These are phyloP conservation scores for Chrysanthemum makinoi DNA, from an alignment of 129 eudicot genomes.

Conservation along the genomic window DNA sequence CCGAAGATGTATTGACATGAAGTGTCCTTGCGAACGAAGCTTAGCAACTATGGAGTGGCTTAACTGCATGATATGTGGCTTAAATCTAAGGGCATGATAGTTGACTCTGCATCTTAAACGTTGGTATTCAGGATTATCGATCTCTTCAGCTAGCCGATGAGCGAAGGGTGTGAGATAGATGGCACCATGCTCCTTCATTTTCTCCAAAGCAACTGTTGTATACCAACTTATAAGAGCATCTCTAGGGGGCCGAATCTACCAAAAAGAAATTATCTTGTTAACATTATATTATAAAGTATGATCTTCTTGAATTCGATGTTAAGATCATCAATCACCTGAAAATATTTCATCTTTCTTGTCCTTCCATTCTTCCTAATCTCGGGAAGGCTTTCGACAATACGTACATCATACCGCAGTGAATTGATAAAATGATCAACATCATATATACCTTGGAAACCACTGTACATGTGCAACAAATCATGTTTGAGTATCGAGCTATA, in stretches of 20 bases:
- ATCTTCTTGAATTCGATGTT: neutral
- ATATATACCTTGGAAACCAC: conserved; percentile 85
- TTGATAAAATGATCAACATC: conserved; percentile 87
- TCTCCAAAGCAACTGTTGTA: conserved; percentile 65
- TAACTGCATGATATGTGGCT: conserved; percentile 86
- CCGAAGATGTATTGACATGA: conserved; percentile 97
- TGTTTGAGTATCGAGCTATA: neutral
- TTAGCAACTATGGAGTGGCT: conserved; percentile 75
- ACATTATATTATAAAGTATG: neutral
- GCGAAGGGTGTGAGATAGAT: conserved; percentile 93
- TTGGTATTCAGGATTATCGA: conserved; percentile 85
- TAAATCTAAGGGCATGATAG: conserved; percentile 91
- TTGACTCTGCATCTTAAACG: conserved; percentile 94
- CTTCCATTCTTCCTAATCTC: conserved; percentile 78
- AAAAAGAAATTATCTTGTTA: neutral
- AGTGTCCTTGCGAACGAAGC: conserved; percentile 87
- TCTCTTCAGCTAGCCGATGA: conserved; percentile 91
- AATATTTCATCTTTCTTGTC: conserved; percentile 68
- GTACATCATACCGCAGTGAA: conserved; percentile 79
- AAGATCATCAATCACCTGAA: conserved; percentile 47
- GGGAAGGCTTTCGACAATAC: conserved; percentile 79
- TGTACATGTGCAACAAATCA: conserved; percentile 29
- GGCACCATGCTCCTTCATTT: conserved; percentile 94
- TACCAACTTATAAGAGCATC: conserved; percentile 94
- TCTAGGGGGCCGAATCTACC: conserved; percentile 81